phyloP scores from a whole-genome alignment of 1,284 basidiomycete genomes.

The Trichosporon coremiiforme region DNA sequence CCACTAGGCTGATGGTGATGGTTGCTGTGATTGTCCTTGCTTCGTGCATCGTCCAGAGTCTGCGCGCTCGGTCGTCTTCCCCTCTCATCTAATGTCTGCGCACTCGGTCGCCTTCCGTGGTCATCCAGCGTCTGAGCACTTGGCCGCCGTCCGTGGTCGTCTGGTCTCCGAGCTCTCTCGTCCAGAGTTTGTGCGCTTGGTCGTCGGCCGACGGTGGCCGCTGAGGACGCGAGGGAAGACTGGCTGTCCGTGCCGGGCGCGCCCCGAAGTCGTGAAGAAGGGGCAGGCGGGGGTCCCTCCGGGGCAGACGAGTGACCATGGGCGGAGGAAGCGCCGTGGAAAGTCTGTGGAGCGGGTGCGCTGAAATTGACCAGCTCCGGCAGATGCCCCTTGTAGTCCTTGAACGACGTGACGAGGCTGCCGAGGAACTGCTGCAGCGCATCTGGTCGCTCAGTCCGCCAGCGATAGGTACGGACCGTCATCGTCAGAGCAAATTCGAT shows the following conservation, averaged over 20 bases:
- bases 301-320: background rate
- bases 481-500: conserved; percentile 75
- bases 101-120: conserved; percentile 1
- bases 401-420: conserved; percentile 70
- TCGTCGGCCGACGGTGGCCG: background rate
- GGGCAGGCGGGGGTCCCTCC: conserved; percentile 1
- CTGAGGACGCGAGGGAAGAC: background rate
- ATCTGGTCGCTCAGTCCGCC: conserved; percentile 73
- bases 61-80: conserved; percentile 7
- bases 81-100: background rate
- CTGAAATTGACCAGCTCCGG: conserved; percentile 53
- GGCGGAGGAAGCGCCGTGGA: background rate
- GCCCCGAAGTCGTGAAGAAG: background rate
- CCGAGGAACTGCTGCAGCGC: conserved; percentile 71
- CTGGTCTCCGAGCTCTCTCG: background rate
- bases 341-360: conserved; percentile 9
- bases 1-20: background rate
- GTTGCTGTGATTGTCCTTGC: background rate
- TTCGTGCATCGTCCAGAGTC: background rate
- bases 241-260: background rate
- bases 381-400: conserved; percentile 62
- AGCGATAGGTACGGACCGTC: conserved; percentile 74
- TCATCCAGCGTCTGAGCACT: conserved; percentile 12
- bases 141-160: conserved; percentile 1
- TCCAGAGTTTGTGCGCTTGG: conserved; percentile 2